These are phyloP conservation scores for Rhododendron simsii DNA, from an alignment of 148 eudicot genomes.

Conservation along the genomic window DNA sequence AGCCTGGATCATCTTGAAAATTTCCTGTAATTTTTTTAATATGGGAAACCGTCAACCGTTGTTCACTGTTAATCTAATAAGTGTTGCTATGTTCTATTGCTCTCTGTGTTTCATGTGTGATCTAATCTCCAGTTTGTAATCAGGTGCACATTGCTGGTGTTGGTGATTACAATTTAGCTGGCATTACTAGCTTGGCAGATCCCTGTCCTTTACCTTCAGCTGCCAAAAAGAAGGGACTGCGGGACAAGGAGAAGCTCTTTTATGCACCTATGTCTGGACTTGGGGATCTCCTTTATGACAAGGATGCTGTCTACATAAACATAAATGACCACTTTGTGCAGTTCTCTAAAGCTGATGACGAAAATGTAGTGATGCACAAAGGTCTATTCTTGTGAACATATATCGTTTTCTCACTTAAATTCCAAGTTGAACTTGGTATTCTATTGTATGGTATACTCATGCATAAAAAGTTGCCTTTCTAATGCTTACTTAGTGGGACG, in stretches of 20 bases:
- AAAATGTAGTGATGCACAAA: conserved; percentile 33
- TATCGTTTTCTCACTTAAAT: not conserved
- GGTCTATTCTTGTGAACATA: conserved; percentile 25
- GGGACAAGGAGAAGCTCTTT: conserved; percentile 92
- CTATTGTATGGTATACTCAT: not conserved
- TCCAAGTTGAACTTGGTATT: not conserved
- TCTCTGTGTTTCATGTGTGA: not conserved
- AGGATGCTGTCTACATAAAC: conserved; percentile 89
- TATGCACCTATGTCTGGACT: conserved; percentile 99
- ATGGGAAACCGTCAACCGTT: not conserved
- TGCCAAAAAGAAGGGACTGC: conserved; percentile 94
- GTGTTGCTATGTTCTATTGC: not conserved
- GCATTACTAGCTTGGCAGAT: conserved; percentile 68
- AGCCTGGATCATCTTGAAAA: not conserved
- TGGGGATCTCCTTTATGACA: conserved; percentile 87
- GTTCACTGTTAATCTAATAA: not conserved
- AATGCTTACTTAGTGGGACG: not conserved
- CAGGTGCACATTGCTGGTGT: conserved; percentile 98
- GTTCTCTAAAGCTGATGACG: conserved; percentile 68
- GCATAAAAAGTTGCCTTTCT: not conserved
- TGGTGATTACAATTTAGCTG: conserved; percentile 76
- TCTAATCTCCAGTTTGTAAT: conserved; percentile 9
- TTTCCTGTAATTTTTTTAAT: not conserved
- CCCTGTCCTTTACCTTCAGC: conserved; percentile 98
- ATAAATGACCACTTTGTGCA: conserved; percentile 89